A percentile compares a stretch with the other conserved stretches of the same genome.
These are phyloP conservation scores for Cladosporium austrohemisphaericum DNA, from an alignment of 2,329 filamentous ascomycete genomes.

Conservation along the genomic window DNA sequence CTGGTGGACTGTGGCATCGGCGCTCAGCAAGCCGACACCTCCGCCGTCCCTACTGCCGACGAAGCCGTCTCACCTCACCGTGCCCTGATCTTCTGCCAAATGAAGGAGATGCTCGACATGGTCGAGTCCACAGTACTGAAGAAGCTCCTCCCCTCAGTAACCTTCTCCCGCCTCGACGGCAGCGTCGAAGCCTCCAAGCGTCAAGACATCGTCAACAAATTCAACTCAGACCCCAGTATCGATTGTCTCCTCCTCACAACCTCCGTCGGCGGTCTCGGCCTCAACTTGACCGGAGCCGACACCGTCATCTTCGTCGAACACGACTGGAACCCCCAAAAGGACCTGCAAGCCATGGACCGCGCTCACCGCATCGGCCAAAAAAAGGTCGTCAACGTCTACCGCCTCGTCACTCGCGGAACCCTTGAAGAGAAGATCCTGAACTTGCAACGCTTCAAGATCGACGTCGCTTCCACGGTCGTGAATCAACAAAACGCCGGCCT, in stretches of 20 bases:
- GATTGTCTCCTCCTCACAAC: slow-evolving; percentile 92
- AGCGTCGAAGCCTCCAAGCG: slow-evolving; percentile 87
- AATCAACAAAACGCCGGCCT: slow-evolving; percentile 98
- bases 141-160: slow-evolving; percentile 85
- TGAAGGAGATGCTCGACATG: slow-evolving; percentile 99
- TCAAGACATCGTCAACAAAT: slow-evolving; percentile 97
- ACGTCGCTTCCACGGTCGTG: slow-evolving; percentile 95
- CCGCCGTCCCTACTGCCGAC: slow-evolving; percentile 53
- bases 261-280: slow-evolving; percentile 86
- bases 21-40: slow-evolving; percentile 54
- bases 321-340: slow-evolving; percentile 99
- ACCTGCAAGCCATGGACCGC: slow-evolving; percentile 97
- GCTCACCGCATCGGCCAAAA: slow-evolving; percentile 98
- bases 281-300: slow-evolving; percentile 94
- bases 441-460: slow-evolving; percentile 98
- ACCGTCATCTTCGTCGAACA: slow-evolving; percentile 99
- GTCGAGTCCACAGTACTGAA: slow-evolving; percentile 91
- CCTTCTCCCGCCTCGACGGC: slow-evolving; percentile 90
- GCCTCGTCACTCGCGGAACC: slow-evolving; percentile 90
- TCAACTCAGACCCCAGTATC: slow-evolving; percentile 96
- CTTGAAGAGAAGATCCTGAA: slow-evolving; percentile 96
- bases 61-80: slow-evolving; percentile 93
- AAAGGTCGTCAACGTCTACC: slow-evolving; percentile 99
- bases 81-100: slow-evolving; percentile 95
- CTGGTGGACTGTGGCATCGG: slow-evolving; percentile 99